Evolutionary conservation across 805 yeast species (phyloP).

Genomic region (Cyberlindnera suaveolens): DNA sequence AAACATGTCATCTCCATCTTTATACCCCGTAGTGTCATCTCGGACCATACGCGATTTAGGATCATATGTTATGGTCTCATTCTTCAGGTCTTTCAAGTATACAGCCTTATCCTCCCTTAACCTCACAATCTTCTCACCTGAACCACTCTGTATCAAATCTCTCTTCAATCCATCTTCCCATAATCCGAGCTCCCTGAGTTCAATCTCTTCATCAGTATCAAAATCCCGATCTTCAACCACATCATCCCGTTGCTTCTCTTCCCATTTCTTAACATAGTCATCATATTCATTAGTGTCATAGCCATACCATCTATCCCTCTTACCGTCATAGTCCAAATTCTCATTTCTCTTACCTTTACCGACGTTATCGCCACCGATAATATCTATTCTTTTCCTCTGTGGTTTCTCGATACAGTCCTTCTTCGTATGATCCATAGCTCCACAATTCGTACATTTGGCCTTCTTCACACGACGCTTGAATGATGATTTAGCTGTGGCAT

Average conservation of each 20-base stretch:
- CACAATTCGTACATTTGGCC: slow-evolving; percentile 53
- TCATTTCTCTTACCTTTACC: slow-evolving; percentile 17
- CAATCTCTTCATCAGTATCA: slow-evolving; percentile 40
- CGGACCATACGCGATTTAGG: slow-evolving; percentile 43
- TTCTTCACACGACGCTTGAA: slow-evolving; percentile 17
- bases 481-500: not conserved
- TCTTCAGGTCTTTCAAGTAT: slow-evolving; percentile 44
- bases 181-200: slow-evolving; percentile 34
- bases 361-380: not conserved
- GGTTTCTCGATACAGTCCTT: slow-evolving; percentile 58
- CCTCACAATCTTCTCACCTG: slow-evolving; percentile 40
- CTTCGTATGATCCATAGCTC: slow-evolving; percentile 39
- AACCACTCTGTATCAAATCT: slow-evolving; percentile 13
- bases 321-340: slow-evolving; percentile 24
- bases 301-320: slow-evolving; percentile 48
- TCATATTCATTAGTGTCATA: slow-evolving; percentile 60
- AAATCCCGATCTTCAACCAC: slow-evolving; percentile 11
- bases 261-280: slow-evolving; percentile 41
- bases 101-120: slow-evolving; percentile 74
- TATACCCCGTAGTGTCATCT: slow-evolving; percentile 27
- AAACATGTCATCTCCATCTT: slow-evolving; percentile 38
- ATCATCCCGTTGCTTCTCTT: slow-evolving; percentile 20
- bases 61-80: slow-evolving; percentile 42
- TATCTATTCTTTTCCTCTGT: slow-evolving; percentile 26
- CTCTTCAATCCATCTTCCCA: slow-evolving; percentile 14